Evolutionary conservation across 768 basidiomycete species (phyloP).

Genomic region (Tricholoma saponaceum): DNA sequence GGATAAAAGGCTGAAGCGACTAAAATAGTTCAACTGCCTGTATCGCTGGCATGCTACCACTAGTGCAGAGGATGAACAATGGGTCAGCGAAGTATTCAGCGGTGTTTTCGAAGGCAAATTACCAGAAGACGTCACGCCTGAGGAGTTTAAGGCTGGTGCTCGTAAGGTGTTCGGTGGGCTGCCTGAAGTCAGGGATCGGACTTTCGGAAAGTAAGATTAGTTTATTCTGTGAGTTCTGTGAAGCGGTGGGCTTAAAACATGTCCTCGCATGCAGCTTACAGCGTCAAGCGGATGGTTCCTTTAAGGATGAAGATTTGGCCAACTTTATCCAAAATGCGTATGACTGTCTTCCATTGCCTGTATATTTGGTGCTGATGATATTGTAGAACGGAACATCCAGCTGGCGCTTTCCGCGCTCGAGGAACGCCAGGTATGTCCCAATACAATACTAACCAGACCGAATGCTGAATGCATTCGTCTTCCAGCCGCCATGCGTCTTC

Average conservation of each 20-base stretch:
- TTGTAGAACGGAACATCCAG: slow-evolving; percentile 63
- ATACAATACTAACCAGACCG: not conserved
- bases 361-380: not conserved
- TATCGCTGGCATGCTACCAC: slow-evolving; percentile 87
- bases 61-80: slow-evolving; percentile 65
- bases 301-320: slow-evolving; percentile 72
- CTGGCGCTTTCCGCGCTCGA: slow-evolving; percentile 71
- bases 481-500: slow-evolving; percentile 60
- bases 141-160: slow-evolving; percentile 51
- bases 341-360: slow-evolving; percentile 19
- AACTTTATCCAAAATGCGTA: slow-evolving; percentile 64
- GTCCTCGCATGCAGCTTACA: slow-evolving; percentile 39
- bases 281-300: slow-evolving; percentile 55
- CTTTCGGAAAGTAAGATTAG: slow-evolving; percentile 51
- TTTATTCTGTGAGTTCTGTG: not conserved
- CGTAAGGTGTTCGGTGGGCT: slow-evolving; percentile 33
- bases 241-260: not conserved
- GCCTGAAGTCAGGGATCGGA: slow-evolving; percentile 57
- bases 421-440: slow-evolving; percentile 53
- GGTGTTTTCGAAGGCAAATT: slow-evolving; percentile 51
- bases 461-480: not conserved
- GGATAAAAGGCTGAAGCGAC: not conserved
- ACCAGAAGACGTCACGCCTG: slow-evolving; percentile 37
- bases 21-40: slow-evolving; percentile 69
- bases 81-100: slow-evolving; percentile 50